Conservation (phyloP, 345 rosid genomes). For the Raphanus raphanistrum region DNA sequence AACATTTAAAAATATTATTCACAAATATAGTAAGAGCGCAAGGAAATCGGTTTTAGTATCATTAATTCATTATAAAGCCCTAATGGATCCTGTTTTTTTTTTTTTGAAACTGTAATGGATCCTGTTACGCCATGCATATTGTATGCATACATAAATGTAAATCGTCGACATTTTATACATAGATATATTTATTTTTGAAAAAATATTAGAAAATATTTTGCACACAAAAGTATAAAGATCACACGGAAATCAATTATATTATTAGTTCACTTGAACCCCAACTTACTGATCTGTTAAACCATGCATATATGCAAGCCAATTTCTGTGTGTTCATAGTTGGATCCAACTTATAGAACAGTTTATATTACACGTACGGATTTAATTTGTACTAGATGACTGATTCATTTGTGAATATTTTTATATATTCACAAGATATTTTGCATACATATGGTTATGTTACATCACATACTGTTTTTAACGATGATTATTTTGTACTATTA, state of each 20-base stretch:
- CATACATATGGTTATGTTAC: neutral
- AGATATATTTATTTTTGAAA: neutral
- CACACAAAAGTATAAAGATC: neutral
- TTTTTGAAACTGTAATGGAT: neutral
- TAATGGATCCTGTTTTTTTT: neutral
- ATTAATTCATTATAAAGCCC: constrained; percentile 2
- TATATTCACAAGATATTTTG: neutral
- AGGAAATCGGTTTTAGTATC: constrained; percentile 7
- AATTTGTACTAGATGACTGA: neutral
- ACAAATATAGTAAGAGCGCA: constrained; percentile 26
- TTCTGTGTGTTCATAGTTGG: neutral
- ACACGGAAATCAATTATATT: constrained; percentile 15
- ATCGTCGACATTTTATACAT: neutral
- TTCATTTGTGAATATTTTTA: neutral
- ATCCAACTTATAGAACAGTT: neutral
- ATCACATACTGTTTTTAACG: neutral
- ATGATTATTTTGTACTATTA: neutral
- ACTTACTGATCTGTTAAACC: neutral
- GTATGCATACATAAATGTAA: neutral
- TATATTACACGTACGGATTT: neutral
- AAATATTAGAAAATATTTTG: neutral
- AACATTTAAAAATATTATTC: constrained; percentile 18
- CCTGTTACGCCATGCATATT: constrained; percentile 16
- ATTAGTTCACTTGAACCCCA: neutral
- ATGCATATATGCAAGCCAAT: neutral